phyloP scores from a whole-genome alignment of 805 yeast genomes.

The Myxozyma kluyveri region DNA sequence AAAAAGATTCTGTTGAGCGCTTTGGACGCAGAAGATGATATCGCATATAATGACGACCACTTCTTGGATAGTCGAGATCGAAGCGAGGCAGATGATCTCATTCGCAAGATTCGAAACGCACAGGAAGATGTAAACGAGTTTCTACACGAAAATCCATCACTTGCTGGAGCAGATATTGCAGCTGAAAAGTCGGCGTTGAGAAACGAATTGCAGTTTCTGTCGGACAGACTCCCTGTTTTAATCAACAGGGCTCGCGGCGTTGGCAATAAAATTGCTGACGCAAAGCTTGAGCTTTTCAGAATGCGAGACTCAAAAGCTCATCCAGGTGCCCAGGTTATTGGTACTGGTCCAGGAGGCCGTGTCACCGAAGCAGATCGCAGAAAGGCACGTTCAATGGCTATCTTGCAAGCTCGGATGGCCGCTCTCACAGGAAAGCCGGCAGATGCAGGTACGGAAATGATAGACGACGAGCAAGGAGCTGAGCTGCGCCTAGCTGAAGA shows the following conservation, averaged over 20 bases:
- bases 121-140: slow-evolving; percentile 41
- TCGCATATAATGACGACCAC: slow-evolving; percentile 40
- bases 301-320: slow-evolving; percentile 54
- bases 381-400: slow-evolving; percentile 75
- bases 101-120: slow-evolving; percentile 52
- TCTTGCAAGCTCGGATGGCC: slow-evolving; percentile 84
- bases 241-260: slow-evolving; percentile 60
- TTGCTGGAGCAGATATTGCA: slow-evolving; percentile 33
- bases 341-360: slow-evolving; percentile 84
- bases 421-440: slow-evolving; percentile 77
- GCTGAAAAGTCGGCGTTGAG: slow-evolving; percentile 53
- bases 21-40: slow-evolving; percentile 58
- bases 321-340: slow-evolving; percentile 64
- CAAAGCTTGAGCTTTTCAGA: slow-evolving; percentile 64
- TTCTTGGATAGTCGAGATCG: slow-evolving; percentile 42
- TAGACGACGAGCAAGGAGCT: slow-evolving; percentile 52
- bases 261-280: slow-evolving; percentile 64
- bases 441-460: slow-evolving; percentile 40
- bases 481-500: slow-evolving; percentile 47
- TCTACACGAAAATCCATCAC: slow-evolving; percentile 31
- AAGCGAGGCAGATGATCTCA: slow-evolving; percentile 63
- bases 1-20: slow-evolving; percentile 70
- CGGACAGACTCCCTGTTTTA: slow-evolving; percentile 70
- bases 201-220: slow-evolving; percentile 56
- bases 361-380: slow-evolving; percentile 80